Percentiles rank a stretch among this genome's conserved stretches.
These are phyloP conservation scores for Chondrostereum purpureum DNA, from an alignment of 1,284 basidiomycete species.

Conservation along the genomic window DNA sequence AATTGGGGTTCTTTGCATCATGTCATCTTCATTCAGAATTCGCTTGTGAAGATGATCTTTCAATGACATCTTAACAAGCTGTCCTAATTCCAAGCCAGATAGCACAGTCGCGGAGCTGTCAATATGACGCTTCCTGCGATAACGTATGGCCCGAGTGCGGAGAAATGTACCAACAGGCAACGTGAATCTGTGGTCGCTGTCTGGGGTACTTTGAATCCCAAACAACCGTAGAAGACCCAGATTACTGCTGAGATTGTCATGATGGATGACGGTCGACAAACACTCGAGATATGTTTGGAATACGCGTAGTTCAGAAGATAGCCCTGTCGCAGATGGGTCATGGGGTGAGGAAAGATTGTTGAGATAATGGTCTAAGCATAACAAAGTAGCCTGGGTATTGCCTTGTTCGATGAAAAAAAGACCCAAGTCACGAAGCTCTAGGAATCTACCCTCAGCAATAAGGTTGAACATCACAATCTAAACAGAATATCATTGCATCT, in stretches of 20 bases:
- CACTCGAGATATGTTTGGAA: conserved; percentile 29
- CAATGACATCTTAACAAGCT: conserved; percentile 10
- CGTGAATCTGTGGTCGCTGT: conserved; percentile 5
- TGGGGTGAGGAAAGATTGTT: conserved; percentile 15
- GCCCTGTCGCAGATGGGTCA: conserved; percentile 17
- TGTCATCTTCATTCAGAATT: conserved; percentile 28
- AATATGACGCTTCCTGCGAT: neutral
- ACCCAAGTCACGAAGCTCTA: conserved; percentile 22
- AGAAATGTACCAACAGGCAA: conserved; percentile 7
- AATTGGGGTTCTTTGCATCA: conserved; percentile 23
- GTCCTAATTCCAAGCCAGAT: neutral
- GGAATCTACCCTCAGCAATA: conserved; percentile 22
- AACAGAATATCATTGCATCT: no score
- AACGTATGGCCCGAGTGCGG: neutral
- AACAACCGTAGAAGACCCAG: conserved; percentile 24
- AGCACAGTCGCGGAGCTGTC: neutral
- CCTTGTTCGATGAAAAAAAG: conserved; percentile 17
- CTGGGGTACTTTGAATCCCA: conserved; percentile 20
- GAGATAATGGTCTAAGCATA: conserved; percentile 39
- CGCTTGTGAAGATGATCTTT: conserved; percentile 21
- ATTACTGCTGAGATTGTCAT: conserved; percentile 17
- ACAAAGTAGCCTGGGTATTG: conserved; percentile 28
- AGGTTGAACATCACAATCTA: conserved; percentile 32
- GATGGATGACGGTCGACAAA: conserved; percentile 18
- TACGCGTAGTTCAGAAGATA: conserved; percentile 22